phyloP scores from a whole-genome alignment of 306 rosid genomes.

The Prunus kanzakura region DNA sequence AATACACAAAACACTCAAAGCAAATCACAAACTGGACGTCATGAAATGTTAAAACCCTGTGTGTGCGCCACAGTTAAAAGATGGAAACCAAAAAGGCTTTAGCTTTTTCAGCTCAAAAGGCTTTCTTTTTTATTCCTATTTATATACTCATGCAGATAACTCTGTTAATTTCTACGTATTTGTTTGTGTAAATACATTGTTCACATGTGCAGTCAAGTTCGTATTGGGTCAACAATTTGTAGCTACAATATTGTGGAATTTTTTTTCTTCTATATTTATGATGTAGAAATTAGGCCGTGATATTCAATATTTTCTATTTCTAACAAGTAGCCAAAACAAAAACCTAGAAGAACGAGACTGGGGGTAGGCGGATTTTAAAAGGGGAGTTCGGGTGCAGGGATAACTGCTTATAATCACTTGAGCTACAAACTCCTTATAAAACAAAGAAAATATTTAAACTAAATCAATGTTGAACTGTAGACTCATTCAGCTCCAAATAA shows the following conservation, averaged over 20 bases:
- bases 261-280: background rate
- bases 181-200: background rate
- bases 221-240: background rate
- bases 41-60: background rate
- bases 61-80: too few relatives aligned
- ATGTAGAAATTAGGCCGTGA: background rate
- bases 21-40: slow-evolving; percentile 7
- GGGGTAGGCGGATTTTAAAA: too few relatives aligned
- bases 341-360: background rate
- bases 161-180: background rate
- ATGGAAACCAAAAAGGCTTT: background rate
- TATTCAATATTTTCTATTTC: background rate
- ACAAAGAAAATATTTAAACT: background rate
- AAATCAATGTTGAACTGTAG: background rate
- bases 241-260: background rate
- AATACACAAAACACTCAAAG: background rate
- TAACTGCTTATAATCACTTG: rapidly evolving
- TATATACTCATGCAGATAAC: background rate
- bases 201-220: background rate
- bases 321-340: background rate
- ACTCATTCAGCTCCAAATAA: background rate
- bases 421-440: rapidly evolving
- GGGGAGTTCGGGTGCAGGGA: rapidly evolving
- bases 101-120: background rate
- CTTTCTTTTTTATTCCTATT: background rate